These are phyloP conservation scores for Fusarium citri DNA, from an alignment of 2,329 filamentous ascomycete genomes.

Conservation along the genomic window DNA sequence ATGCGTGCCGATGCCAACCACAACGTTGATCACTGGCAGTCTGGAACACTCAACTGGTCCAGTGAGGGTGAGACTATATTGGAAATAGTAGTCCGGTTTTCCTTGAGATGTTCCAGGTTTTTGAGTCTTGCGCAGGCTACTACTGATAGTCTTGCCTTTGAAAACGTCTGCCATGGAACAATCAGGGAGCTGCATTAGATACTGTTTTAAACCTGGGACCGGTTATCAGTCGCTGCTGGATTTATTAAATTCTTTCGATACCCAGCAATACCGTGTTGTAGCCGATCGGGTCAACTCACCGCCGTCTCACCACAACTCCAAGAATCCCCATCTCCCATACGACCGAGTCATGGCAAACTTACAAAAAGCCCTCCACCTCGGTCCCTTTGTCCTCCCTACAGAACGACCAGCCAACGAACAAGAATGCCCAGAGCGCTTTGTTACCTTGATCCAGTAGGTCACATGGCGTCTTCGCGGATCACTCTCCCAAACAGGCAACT, in stretches of 20 bases:
- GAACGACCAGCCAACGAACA: neutral
- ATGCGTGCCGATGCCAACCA: no score
- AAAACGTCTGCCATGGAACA: no score
- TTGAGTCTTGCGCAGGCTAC: no score
- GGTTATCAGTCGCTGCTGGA: no score
- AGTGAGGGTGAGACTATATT: no score
- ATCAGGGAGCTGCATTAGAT: no score
- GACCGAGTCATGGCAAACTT: neutral
- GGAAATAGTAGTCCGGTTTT: no score
- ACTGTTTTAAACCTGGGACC: no score
- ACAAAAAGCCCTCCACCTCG: neutral
- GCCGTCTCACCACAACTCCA: neutral
- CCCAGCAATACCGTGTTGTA: neutral
- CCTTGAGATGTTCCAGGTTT: no score
- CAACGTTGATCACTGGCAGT: no score
- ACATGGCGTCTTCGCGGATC: neutral
- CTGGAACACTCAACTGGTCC: no score
- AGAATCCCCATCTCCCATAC: neutral
- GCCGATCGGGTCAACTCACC: neutral
- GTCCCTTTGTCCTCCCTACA: neutral
- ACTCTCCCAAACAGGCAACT: conserved; percentile 8
- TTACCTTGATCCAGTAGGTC: neutral
- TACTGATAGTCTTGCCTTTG: no score
- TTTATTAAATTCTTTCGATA: neutral
- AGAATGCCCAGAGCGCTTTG: neutral